Conservation (phyloP, 768 basidiomycete genomes). For the Stropharia rugosoannulata region DNA sequence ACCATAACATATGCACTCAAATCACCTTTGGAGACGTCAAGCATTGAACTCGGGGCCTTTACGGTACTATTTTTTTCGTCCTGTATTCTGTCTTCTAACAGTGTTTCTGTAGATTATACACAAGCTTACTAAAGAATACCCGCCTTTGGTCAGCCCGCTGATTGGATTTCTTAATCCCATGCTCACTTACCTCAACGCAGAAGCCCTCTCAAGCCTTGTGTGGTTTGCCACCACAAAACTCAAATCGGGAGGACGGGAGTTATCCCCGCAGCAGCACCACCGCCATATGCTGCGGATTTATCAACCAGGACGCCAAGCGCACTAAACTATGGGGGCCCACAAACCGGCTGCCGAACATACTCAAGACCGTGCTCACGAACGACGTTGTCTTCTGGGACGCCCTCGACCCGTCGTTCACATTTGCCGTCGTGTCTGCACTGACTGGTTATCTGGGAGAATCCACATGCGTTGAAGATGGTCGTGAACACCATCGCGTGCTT, state of each 20-base stretch:
- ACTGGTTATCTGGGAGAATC: conserved; percentile 12
- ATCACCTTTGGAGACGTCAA: conserved; percentile 24
- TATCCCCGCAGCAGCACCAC: conserved; percentile 26
- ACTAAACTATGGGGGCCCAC: background rate
- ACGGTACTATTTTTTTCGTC: conserved; percentile 24
- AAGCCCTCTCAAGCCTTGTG: conserved; percentile 50
- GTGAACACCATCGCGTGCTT: conserved; percentile 9
- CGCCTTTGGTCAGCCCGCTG: conserved; percentile 50
- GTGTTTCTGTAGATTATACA: conserved; percentile 31
- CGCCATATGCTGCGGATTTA: conserved; percentile 23
- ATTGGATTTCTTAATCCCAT: conserved; percentile 43
- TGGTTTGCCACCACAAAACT: conserved; percentile 47
- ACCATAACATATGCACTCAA: conserved; percentile 37
- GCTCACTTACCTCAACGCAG: conserved; percentile 27
- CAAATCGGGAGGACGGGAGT: conserved; percentile 9
- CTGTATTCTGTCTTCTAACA: background rate
- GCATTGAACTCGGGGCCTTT: conserved; percentile 32
- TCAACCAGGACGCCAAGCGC: conserved; percentile 21
- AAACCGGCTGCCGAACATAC: conserved; percentile 2
- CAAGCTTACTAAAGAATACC: conserved; percentile 36
- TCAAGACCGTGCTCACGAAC: conserved; percentile 9
- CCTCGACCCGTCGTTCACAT: conserved; percentile 9
- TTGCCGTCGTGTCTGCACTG: conserved; percentile 13
- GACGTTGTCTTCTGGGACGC: conserved; percentile 7
- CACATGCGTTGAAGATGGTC: conserved; percentile 13